Base-by-base conservation (phyloP, 2,329 filamentous ascomycete species). In the Penicillium sp. region DNA sequence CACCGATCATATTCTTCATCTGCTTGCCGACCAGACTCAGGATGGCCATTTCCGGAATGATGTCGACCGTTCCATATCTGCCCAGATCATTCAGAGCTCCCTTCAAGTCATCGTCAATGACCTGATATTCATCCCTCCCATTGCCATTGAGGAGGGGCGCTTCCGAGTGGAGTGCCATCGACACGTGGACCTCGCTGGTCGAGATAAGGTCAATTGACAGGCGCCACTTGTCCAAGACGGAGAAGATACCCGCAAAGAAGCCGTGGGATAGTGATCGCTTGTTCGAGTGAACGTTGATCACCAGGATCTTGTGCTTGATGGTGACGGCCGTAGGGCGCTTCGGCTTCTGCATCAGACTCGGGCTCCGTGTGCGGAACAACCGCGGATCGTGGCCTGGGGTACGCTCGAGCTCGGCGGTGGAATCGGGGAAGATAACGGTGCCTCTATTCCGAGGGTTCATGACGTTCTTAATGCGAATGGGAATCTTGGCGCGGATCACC, bases 231-330 rank as follows among this genome's bases (percentile, higher is more conserved):
- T 97, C 90, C 36, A 99, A 82, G 52, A 96, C 94, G 53, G 86
- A 88, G 72, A 99, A 99, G 15, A 99, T 94, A 55, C 88, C 88
- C 43, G 92, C 93, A 66, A 99, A 89, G 76, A 99, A 99, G 36
- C 92, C 93, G 71, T 97, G 94, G 0, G 93, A 95, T 58, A 96
- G 89, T 7, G 93, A 95, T 58, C 93, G 87, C 78, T 96, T 96
- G 78, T 99, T 97, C 47, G 90, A 96, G 80, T 97, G 93, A 39
- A 99, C 91, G 75, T 99, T 99, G 67, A 99, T 90, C 60, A 99
- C 91, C 40, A 93, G 88, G 68, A 99, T 97, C 69, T 91, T 89
- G 74, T 94, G 90, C 78, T 99, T 99, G 78, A 97, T 96, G 10
- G 94, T 99, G 15, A 99, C 93, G 6, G 94, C 90, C 2, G 90